Evolutionary conservation across 2,329 filamentous ascomycete species (phyloP).

Genomic region (Penicillium paneum): DNA sequence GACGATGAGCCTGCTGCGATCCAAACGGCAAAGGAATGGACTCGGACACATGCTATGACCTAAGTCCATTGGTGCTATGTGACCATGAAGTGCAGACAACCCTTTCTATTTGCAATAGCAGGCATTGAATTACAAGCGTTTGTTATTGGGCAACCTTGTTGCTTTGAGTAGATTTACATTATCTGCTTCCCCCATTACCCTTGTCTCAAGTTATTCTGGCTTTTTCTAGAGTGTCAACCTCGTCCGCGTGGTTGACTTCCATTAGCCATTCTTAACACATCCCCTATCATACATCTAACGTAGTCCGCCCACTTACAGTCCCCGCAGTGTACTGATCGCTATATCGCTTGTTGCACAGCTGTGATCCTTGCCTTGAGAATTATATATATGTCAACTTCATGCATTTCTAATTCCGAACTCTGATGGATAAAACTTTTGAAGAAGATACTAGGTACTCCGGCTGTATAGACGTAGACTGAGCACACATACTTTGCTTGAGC

Average conservation of each 20-base stretch:
- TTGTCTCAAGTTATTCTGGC: background rate
- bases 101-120: slow-evolving; percentile 12
- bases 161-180: slow-evolving; percentile 11
- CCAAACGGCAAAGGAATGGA: slow-evolving; percentile 89
- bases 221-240: slow-evolving; percentile 12
- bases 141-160: slow-evolving; percentile 11
- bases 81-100: slow-evolving; percentile 31
- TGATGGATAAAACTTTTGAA: background rate
- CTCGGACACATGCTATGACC: slow-evolving; percentile 70
- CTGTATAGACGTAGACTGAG: background rate
- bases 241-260: background rate
- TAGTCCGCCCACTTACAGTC: background rate
- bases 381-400: background rate
- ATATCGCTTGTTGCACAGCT: background rate
- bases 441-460: background rate
- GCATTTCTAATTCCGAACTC: background rate
- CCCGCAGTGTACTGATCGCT: background rate
- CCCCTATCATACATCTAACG: background rate
- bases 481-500: background rate
- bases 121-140: slow-evolving; percentile 15
- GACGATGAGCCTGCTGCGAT: slow-evolving; percentile 92
- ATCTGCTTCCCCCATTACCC: slow-evolving; percentile 3
- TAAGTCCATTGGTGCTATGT: slow-evolving; percentile 31
- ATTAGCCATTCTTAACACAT: background rate
- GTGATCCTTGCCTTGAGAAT: background rate